These are phyloP conservation scores for Phytophthora macrochlamydospora DNA, from an alignment of 352 stramenopile genomes.

Conservation along the genomic window DNA sequence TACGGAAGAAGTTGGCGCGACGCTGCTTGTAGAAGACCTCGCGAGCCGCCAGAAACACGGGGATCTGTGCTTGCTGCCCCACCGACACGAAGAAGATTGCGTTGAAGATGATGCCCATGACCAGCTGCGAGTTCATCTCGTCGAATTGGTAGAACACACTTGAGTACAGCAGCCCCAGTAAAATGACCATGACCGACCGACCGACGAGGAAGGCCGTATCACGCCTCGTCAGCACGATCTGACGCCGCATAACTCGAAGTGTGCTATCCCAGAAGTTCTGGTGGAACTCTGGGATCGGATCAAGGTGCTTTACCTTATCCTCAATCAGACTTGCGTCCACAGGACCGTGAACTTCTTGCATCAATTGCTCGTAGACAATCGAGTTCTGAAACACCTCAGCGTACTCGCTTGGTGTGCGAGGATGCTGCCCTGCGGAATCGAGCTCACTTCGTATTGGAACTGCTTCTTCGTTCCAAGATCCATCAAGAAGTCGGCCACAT, in stretches of 20 bases:
- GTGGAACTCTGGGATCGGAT: slow-evolving; percentile 38
- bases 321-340: not conserved
- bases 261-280: slow-evolving; percentile 21
- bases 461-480: slow-evolving; percentile 43
- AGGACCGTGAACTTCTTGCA: not conserved
- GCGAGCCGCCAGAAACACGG: not conserved
- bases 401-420: slow-evolving; percentile 16
- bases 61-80: not conserved
- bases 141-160: slow-evolving; percentile 16
- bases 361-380: not conserved
- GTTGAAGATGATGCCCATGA: slow-evolving; percentile 74
- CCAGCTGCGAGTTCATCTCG: slow-evolving; percentile 15
- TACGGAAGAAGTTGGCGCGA: not conserved
- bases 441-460: slow-evolving; percentile 19
- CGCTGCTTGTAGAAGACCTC: slow-evolving; percentile 1
- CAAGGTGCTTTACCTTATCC: slow-evolving; percentile 78
- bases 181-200: slow-evolving; percentile 26
- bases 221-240: slow-evolving; percentile 36
- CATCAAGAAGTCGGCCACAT: slow-evolving; percentile 90
- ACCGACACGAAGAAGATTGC: slow-evolving; percentile 61
- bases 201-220: slow-evolving; percentile 33
- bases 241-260: slow-evolving; percentile 27
- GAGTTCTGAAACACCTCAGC: slow-evolving; percentile 1
- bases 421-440: not conserved
- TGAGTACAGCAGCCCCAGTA: slow-evolving; percentile 34